Evolutionary conservation across 1,139 yeast species (phyloP), one percentile per base, ranked within the genome.

Genomic region (Kurtzmaniella quercitrusa): DNA sequence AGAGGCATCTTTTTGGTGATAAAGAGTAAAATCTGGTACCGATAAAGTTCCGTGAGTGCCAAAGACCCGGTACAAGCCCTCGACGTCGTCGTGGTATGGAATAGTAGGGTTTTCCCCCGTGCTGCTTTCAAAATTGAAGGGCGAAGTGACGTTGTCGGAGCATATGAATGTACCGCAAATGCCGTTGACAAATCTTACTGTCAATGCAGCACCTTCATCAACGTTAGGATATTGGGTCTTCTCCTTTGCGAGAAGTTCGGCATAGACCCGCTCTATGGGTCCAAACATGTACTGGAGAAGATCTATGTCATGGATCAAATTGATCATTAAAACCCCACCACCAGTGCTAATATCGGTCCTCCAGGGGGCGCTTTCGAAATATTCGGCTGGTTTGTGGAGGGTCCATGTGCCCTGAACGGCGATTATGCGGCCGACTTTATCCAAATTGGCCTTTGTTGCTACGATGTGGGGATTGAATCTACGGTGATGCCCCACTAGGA

Each of bases 341-440:
- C 75, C 75, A 17, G 60, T 57, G 11, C 51, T 53, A 16, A 50
- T 49, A 36, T 62, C 59, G 5, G 65, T 57, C 51, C 75, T 59
- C 75, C 75, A 70, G 1, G 66, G 64, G 15, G 68, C 61, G 33
- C 53, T 59, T 31, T 53, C 41, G 46, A 56, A 70, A 48, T 70
- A 70, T 6, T 54, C 52, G n/a, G 58, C 54, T 10, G 67, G 66
- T 47, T 70, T 70, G 38, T 59, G 57, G 14, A 68, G 52, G 8
- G 68, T 52, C 75, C 75, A 70, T 9, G 66, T 56, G 1, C 75
- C 75, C 49, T 68, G 75, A 10, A 70, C 49, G 1, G 73, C 75
- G 24, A 70, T 53, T 2, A 66, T 54, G 2, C 55, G 52, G 2
- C 75, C 75, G 2, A 68, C 57, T 36, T 50, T 52, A 9, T 45